phyloP scores from a whole-genome alignment of 129 eudicot species.

The Centella asiatica region DNA sequence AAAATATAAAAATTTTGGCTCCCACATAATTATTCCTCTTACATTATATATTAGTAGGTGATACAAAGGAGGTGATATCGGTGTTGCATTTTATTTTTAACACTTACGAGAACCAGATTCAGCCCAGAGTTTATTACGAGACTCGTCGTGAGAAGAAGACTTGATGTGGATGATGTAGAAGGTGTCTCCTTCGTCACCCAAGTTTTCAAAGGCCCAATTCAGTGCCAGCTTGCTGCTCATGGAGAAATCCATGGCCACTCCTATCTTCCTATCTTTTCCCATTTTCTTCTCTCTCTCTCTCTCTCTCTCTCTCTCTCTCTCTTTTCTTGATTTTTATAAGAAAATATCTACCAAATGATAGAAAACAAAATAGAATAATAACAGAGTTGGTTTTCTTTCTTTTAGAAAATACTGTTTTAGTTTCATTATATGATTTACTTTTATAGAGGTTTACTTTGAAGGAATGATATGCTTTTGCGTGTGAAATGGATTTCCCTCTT shows the following conservation, averaged over 20 bases:
- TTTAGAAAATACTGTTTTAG: too few relatives aligned
- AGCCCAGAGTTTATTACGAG: constrained; percentile 51
- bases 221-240: constrained; percentile 81
- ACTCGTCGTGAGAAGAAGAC: constrained; percentile 31
- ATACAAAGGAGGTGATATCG: neutral
- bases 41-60: too few relatives aligned
- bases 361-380: too few relatives aligned
- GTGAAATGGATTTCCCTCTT: too few relatives aligned
- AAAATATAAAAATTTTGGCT: too few relatives aligned
- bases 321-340: neutral
- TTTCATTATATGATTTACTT: too few relatives aligned
- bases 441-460: too few relatives aligned
- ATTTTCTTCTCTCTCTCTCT: constrained; percentile 19
- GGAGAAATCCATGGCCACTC: constrained; percentile 94
- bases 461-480: too few relatives aligned
- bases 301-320: neutral
- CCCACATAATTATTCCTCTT: too few relatives aligned
- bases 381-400: too few relatives aligned
- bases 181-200: constrained; percentile 68
- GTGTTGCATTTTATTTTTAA: too few relatives aligned
- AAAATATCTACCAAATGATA: too few relatives aligned
- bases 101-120: constrained; percentile 68
- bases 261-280: constrained; percentile 70
- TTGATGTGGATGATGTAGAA: constrained; percentile 52
- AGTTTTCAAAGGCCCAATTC: constrained; percentile 69